Evolutionary conservation across 441 rosid species (phyloP).

Genomic region (Erodium moschatum): DNA sequence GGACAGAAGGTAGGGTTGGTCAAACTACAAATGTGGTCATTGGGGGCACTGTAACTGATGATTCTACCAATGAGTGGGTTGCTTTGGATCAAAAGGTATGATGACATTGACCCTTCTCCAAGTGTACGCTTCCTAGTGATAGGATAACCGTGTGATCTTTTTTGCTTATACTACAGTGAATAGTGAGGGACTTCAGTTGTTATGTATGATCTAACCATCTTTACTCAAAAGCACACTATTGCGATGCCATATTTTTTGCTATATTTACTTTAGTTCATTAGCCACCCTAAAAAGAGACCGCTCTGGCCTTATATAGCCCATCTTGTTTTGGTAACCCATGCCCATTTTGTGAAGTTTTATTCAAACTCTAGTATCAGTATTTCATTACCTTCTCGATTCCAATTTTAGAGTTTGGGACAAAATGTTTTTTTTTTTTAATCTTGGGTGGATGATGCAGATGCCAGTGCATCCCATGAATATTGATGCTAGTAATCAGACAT

Average conservation of each 20-base stretch:
- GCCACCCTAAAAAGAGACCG: background rate
- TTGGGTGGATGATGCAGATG: background rate
- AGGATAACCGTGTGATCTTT: background rate
- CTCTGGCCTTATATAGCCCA: too few relatives aligned
- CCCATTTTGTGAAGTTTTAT: background rate
- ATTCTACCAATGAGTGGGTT: slow-evolving; percentile 80
- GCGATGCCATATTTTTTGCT: background rate
- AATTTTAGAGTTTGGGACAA: background rate
- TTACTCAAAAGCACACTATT: background rate
- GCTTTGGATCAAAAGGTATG: slow-evolving; percentile 84
- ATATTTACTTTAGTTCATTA: background rate
- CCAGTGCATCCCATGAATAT: background rate
- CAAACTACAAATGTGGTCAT: slow-evolving; percentile 84
- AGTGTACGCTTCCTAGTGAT: background rate
- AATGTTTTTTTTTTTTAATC: background rate
- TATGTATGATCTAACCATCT: background rate
- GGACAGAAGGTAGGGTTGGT: slow-evolving; percentile 82
- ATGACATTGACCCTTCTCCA: background rate
- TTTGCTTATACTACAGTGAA: background rate
- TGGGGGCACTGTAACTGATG: slow-evolving; percentile 88
- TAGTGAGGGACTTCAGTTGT: background rate
- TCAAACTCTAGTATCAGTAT: background rate
- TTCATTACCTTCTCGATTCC: background rate
- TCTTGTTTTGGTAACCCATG: background rate
- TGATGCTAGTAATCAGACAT: background rate